phyloP scores from a whole-genome alignment of 1,139 yeast species.

The Saccharomyces hybrid region DNA sequence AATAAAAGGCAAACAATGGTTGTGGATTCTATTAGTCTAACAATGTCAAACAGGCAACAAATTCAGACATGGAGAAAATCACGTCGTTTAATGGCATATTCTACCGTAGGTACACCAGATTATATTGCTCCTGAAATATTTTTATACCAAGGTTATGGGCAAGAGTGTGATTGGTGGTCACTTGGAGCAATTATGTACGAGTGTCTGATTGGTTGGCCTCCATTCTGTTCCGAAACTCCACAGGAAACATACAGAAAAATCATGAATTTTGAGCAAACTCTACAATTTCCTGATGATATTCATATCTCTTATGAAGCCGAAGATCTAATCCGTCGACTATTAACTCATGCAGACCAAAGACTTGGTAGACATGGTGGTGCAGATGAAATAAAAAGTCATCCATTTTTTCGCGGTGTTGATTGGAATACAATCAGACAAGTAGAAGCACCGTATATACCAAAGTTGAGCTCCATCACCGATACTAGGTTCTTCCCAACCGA shows the following conservation, averaged over 20 bases:
- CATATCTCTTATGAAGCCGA: slow-evolving; percentile 92
- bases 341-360: slow-evolving; percentile 79
- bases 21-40: slow-evolving; percentile 91
- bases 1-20: slow-evolving; percentile 65
- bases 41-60: slow-evolving; percentile 93
- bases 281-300: slow-evolving; percentile 91
- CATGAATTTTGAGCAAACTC: slow-evolving; percentile 87
- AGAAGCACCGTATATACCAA: slow-evolving; percentile 91
- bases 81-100: slow-evolving; percentile 92
- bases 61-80: slow-evolving; percentile 98
- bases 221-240: slow-evolving; percentile 98
- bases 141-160: slow-evolving; percentile 95
- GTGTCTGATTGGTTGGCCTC: slow-evolving; percentile 98
- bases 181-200: slow-evolving; percentile 98
- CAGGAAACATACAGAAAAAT: slow-evolving; percentile 95
- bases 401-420: slow-evolving; percentile 92
- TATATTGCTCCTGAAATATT: slow-evolving; percentile 98
- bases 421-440: slow-evolving; percentile 91
- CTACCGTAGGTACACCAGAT: slow-evolving; percentile 98
- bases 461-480: slow-evolving; percentile 80
- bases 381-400: slow-evolving; percentile 83
- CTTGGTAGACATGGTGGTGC: slow-evolving; percentile 92
- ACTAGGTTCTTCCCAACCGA: slow-evolving; percentile 98
- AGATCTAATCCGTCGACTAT: slow-evolving; percentile 74
- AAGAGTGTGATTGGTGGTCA: slow-evolving; percentile 99